A percentile compares a stretch with the other conserved stretches of the same genome.
Conservation (phyloP, 441 rosid species). For the Jatropha multifida region DNA sequence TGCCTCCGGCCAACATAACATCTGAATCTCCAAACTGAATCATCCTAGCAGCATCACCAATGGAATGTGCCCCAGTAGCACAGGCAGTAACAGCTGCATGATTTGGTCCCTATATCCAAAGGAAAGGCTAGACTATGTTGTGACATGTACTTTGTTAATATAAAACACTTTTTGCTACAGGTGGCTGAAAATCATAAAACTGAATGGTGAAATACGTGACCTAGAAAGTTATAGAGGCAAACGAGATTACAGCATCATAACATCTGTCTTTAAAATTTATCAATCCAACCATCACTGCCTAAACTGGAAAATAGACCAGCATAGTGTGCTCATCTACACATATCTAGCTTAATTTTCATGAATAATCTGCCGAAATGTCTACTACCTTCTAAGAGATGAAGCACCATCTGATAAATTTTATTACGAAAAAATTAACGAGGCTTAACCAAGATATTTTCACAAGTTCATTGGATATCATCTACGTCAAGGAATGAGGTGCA, state of each 20-base stretch:
- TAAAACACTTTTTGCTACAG: constrained; percentile 6
- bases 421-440: not conserved
- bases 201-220: not conserved
- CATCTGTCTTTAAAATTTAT: not conserved
- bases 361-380: not conserved
- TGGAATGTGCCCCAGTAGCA: constrained; percentile 95
- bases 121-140: constrained; percentile 22
- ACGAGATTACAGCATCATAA: not conserved
- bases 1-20: constrained; percentile 97
- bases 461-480: constrained; percentile 10
- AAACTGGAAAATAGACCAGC: constrained; percentile 11
- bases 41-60: constrained; percentile 97
- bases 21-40: constrained; percentile 94
- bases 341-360: constrained; percentile 8
- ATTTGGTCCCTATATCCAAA: constrained; percentile 84
- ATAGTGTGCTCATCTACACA: not conserved
- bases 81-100: constrained; percentile 99
- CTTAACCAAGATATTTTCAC: constrained; percentile 4
- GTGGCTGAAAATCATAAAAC: not conserved
- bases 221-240: not conserved
- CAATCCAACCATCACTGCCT: not conserved
- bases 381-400: not conserved
- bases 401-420: not conserved
- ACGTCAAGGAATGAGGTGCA: not conserved
- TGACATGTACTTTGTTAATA: constrained; percentile 11